phyloP scores from a whole-genome alignment of 225 moss, liverwort and hornwort genomes.

The Climacium dendroides region DNA sequence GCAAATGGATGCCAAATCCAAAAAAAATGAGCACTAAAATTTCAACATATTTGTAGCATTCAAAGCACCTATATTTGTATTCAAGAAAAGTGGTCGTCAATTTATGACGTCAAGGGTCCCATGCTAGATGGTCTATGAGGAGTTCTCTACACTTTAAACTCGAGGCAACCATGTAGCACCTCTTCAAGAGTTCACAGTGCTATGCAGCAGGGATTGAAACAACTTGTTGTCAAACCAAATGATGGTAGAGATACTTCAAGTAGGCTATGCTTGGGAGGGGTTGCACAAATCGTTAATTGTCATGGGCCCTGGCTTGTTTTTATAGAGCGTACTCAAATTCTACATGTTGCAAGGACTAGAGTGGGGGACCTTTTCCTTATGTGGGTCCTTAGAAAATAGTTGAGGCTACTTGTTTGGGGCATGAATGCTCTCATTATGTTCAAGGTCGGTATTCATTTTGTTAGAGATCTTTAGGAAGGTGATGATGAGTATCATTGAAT shows the following conservation, averaged over 20 bases:
- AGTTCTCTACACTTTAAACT: rapidly evolving
- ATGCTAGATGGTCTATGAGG: too few relatives aligned
- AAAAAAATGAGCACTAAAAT: too few relatives aligned
- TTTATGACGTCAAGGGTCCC: too few relatives aligned
- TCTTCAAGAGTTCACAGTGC: background rate
- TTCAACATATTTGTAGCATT: background rate
- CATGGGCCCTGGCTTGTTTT: background rate
- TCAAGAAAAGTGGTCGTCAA: background rate
- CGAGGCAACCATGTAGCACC: rapidly evolving
- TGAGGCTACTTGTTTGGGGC: rapidly evolving
- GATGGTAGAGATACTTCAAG: rapidly evolving
- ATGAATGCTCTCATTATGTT: background rate
- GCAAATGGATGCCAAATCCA: too few relatives aligned
- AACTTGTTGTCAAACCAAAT: background rate
- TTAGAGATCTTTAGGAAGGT: background rate
- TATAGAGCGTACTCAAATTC: background rate
- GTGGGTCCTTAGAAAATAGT: rapidly evolving
- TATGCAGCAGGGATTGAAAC: background rate
- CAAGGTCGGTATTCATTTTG: background rate
- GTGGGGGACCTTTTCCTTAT: rapidly evolving
- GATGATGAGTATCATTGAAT: background rate
- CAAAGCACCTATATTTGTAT: rapidly evolving
- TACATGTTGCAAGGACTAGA: background rate
- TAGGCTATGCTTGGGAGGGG: background rate
- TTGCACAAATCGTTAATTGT: background rate